Evolutionary conservation across 805 yeast species (phyloP).

Genomic region (Candida schatavii): DNA sequence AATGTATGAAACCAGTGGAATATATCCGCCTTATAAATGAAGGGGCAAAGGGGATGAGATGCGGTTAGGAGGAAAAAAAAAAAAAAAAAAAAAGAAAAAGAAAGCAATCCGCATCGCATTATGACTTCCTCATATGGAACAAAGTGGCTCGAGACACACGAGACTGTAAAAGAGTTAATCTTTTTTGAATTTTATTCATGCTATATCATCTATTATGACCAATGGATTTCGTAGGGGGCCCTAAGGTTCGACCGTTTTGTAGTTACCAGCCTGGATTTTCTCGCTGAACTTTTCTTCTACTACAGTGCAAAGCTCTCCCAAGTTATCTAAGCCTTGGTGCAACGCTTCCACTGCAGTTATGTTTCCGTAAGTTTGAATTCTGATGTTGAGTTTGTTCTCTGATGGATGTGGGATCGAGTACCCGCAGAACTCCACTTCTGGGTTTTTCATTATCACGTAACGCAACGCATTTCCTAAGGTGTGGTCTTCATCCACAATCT

Average conservation of each 20-base stretch:
- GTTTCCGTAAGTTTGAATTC: conserved; percentile 89
- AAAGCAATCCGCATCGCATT: conserved; percentile 4
- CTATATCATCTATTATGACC: no score
- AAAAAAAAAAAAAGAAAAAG: conserved; percentile 9
- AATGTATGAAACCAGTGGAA: background rate
- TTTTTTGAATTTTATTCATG: no score
- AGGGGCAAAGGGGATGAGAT: conserved; percentile 1
- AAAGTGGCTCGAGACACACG: background rate
- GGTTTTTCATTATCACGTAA: conserved; percentile 94
- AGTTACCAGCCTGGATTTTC: conserved; percentile 58
- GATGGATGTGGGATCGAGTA: conserved; percentile 98
- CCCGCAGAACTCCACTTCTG: conserved; percentile 97
- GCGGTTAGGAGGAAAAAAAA: background rate
- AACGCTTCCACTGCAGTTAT: conserved; percentile 90
- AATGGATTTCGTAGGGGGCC: no score
- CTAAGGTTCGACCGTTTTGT: conserved; percentile 48
- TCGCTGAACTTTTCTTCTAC: conserved; percentile 78
- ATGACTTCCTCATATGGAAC: conserved; percentile 12
- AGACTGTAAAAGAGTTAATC: no score
- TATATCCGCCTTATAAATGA: no score
- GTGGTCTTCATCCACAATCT: conserved; percentile 91
- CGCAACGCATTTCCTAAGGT: conserved; percentile 93
- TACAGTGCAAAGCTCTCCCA: conserved; percentile 76
- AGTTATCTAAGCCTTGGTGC: conserved; percentile 85
- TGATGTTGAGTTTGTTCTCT: conserved; percentile 80